These are phyloP conservation scores for Silybum marianum DNA, from an alignment of 129 eudicot genomes.

Conservation along the genomic window DNA sequence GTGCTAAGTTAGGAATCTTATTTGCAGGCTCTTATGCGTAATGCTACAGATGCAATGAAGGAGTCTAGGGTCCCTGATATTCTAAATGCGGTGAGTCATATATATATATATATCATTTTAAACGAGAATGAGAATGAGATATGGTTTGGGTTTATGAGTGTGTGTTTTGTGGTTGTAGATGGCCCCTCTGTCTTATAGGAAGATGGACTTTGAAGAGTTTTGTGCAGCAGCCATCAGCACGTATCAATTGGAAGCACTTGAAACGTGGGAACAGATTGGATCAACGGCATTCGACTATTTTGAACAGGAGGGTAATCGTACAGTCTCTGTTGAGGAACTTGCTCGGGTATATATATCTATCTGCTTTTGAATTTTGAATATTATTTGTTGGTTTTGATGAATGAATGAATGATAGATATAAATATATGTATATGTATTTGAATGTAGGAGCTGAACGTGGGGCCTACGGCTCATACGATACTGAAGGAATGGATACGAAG, in stretches of 20 bases:
- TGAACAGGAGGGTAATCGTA: conserved; percentile 59
- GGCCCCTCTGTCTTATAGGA: conserved; percentile 61
- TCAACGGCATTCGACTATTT: conserved; percentile 53
- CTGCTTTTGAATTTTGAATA: background rate
- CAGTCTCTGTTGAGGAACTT: conserved; percentile 56
- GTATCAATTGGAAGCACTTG: conserved; percentile 61
- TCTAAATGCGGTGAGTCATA: conserved; percentile 51
- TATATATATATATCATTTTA: too few relatives aligned
- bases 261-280: conserved; percentile 62
- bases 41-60: conserved; percentile 74
- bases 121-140: background rate
- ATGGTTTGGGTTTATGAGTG: background rate
- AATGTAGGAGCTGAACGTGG: conserved; percentile 83
- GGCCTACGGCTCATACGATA: conserved; percentile 72
- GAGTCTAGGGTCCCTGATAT: conserved; percentile 75
- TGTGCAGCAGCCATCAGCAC: conserved; percentile 75
- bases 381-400: background rate
- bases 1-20: background rate
- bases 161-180: conserved; percentile 30
- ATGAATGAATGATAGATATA: background rate
- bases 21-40: conserved; percentile 61
- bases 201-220: conserved; percentile 71
- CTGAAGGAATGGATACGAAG: conserved; percentile 79
- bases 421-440: background rate
- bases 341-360: conserved; percentile 39